Percentiles rank a stretch among this genome's conserved stretches.
phyloP scores from a whole-genome alignment of 1,284 basidiomycete genomes.

The Takashimella tepidaria region DNA sequence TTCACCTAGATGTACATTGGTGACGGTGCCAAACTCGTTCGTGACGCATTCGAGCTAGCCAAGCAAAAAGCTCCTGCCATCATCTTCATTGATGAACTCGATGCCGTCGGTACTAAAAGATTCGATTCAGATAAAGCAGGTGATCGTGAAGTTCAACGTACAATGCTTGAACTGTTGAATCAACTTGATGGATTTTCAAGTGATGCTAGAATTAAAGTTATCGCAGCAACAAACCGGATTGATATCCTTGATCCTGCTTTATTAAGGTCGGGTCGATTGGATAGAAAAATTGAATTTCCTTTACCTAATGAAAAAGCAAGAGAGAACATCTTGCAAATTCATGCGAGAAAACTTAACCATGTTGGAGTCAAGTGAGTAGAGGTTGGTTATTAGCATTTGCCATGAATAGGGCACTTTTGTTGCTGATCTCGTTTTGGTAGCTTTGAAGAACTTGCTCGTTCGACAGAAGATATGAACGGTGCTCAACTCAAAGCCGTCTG shows the following conservation, averaged over 20 bases:
- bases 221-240: slow-evolving; percentile 97
- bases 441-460: slow-evolving; percentile 68
- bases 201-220: slow-evolving; percentile 98
- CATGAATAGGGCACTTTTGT: too few species aligned
- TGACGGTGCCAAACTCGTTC: slow-evolving; percentile 90
- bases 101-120: slow-evolving; percentile 97
- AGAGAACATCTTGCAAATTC: slow-evolving; percentile 69
- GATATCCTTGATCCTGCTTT: slow-evolving; percentile 87
- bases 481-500: slow-evolving; percentile 74
- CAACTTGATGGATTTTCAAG: slow-evolving; percentile 78
- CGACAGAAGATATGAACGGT: slow-evolving; percentile 71
- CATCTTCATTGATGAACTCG: slow-evolving; percentile 98
- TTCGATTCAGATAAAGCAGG: slow-evolving; percentile 97
- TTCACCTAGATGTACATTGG: slow-evolving; percentile 65
- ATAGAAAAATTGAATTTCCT: slow-evolving; percentile 77
- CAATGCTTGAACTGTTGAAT: slow-evolving; percentile 97
- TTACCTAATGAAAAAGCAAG: slow-evolving; percentile 68
- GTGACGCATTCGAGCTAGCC: slow-evolving; percentile 95
- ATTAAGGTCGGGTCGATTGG: slow-evolving; percentile 67
- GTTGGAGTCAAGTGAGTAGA: slow-evolving; percentile 57
- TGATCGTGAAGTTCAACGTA: slow-evolving; percentile 97
- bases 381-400: neutral
- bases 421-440: slow-evolving; percentile 15
- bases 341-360: slow-evolving; percentile 77
- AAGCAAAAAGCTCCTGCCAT: slow-evolving; percentile 98